A percentile compares a stretch with the other conserved stretches of the same genome.
Conservation (phyloP, 345 rosid species). For the Clausena lansium region DNA sequence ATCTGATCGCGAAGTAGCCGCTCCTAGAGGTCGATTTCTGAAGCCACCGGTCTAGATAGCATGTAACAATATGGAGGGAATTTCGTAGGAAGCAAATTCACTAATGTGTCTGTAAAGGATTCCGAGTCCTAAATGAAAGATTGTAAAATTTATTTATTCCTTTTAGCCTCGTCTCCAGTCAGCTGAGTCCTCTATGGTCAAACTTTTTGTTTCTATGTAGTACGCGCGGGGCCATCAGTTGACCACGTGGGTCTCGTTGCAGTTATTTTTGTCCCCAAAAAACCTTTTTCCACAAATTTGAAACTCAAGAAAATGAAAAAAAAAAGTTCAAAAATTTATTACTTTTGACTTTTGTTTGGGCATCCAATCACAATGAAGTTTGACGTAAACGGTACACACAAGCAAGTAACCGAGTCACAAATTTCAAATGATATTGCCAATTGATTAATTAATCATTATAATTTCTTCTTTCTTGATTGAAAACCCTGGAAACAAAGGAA, state of each 20-base stretch:
- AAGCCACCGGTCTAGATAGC: neutral
- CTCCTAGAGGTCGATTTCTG: neutral
- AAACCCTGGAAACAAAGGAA: too few relatives aligned
- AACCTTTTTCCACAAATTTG: neutral
- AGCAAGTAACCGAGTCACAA: neutral
- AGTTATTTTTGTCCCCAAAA: neutral
- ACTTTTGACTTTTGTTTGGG: neutral
- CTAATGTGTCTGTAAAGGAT: neutral
- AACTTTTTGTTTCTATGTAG: neutral
- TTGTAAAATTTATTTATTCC: constrained; percentile 1
- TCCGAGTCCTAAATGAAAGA: too few relatives aligned
- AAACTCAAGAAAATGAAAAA: neutral
- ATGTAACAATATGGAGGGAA: neutral
- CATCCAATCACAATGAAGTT: neutral
- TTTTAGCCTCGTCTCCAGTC: too few relatives aligned
- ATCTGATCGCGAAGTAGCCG: neutral
- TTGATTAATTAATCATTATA: neutral
- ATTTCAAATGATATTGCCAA: neutral
- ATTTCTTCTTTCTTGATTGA: neutral
- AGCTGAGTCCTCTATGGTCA: too few relatives aligned
- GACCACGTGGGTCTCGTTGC: neutral
- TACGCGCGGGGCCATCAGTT: neutral
- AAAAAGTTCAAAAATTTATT: neutral
- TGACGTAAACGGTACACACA: neutral
- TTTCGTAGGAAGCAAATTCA: neutral